Evolutionary conservation across 208 protist genomes (phyloP).

Genomic region (Vickermania spadyakhi): DNA sequence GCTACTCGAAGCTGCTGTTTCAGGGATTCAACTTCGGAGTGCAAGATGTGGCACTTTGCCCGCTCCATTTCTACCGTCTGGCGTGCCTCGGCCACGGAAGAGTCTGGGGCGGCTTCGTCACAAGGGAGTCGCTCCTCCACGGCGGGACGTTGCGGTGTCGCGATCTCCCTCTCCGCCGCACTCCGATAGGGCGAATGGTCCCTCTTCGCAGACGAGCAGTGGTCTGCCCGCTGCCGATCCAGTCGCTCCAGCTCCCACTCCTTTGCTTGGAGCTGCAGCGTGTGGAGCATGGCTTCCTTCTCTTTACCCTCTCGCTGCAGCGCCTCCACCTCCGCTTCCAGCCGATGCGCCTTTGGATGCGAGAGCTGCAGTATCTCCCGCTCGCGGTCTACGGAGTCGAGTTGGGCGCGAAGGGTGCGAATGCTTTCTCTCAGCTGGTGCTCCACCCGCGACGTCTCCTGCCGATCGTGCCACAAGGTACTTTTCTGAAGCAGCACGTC

Average conservation of each 20-base stretch:
- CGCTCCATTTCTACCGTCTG: too few relatives aligned
- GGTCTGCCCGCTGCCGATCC: background rate
- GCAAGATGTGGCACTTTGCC: background rate
- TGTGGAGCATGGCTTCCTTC: background rate
- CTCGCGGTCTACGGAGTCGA: conserved; percentile 18
- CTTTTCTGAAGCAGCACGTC: conserved; percentile 24
- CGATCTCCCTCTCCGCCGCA: background rate
- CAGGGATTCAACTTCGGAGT: background rate
- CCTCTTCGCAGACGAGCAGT: background rate
- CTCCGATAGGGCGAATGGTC: background rate
- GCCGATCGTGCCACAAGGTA: conserved; percentile 15
- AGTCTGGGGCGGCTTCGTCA: background rate
- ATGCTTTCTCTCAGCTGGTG: conserved; percentile 12
- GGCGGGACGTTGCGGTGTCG: background rate
- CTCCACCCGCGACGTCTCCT: conserved; percentile 14
- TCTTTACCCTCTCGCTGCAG: background rate
- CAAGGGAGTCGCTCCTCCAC: background rate
- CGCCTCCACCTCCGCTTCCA: background rate
- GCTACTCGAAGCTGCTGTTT: background rate
- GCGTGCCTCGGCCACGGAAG: background rate
- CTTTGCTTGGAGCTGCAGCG: background rate
- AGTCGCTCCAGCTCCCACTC: background rate
- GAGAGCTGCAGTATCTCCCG: background rate
- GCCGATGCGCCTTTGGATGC: background rate
- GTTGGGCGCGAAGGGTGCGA: conserved; percentile 12